Evolutionary conservation across 805 yeast species (phyloP), one percentile per base, ranked within the genome.

Genomic region (Spathaspora gorwiae): DNA sequence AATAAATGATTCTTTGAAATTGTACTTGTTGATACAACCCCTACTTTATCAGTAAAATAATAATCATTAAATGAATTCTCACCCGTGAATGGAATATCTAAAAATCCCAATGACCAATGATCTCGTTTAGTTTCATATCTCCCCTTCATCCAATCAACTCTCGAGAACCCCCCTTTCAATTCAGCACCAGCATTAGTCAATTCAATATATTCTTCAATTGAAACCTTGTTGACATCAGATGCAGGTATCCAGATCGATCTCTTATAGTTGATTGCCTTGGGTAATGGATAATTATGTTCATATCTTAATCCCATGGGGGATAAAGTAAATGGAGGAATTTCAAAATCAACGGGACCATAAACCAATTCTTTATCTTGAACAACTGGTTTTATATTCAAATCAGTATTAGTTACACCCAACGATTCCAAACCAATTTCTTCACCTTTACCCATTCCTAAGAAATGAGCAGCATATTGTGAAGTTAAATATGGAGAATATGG

Each of bases 191-290:
- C 73, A 59, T 94, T 90, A 42, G 81, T 73, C 32, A 90, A 55
- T 66, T 89, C 92, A 61, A 89, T 90, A 59, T 83, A 81, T 61
- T 94, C 98, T 60, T 90, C 96, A 50, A 89, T 72, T 35, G 61
- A 88, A 78, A 47, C 85, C 58, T 43, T 87, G 65, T 54, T 80
- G 60, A 52, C 89, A 79, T 87, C 89, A 76, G 70, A 61, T 51
- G 90, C 96, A 2, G 97, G 92, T 42, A 90, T 71, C 97, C 98
- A 92, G 42, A 87, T 63, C 40, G 85, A 86, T 60, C 97, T 79
- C 47, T 78, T 71, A 49, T 89, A 72, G 47, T 69, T 72, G 51
- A 75, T 72, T 24, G 81, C 86, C 50, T 77, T 75, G 14, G 81
- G 66, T 45, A 89, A 57, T 11, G 97, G 95, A 19, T 65, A 54